Conservation (phyloP, 306 rosid genomes). For the Gynostemma pentaphyllum region DNA sequence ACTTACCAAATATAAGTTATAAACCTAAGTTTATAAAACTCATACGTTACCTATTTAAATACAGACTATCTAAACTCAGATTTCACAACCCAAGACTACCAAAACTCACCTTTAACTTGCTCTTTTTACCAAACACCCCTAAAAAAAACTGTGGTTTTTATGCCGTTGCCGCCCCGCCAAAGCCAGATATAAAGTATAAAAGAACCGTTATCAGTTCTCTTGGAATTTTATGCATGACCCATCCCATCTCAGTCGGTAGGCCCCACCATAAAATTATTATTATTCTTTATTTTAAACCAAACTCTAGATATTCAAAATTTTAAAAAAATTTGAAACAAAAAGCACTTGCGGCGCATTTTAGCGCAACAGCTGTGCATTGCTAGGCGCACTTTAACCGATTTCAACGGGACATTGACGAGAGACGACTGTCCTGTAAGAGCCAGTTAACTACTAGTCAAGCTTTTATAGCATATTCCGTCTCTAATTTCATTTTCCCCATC, state of each 20-base stretch:
- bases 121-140: too few relatives aligned
- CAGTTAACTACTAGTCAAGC: too few relatives aligned
- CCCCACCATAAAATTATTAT: not conserved
- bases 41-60: too few relatives aligned
- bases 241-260: not conserved
- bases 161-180: not conserved
- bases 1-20: too few relatives aligned
- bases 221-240: not conserved
- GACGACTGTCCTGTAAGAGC: conserved; percentile 3
- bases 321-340: conserved; percentile 19
- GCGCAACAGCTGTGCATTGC: not conserved
- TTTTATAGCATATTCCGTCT: not conserved
- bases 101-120: too few relatives aligned
- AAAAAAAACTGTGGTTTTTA: too few relatives aligned
- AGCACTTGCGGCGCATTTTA: not conserved
- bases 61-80: too few relatives aligned
- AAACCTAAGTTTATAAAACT: too few relatives aligned
- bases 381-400: not conserved
- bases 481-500: not conserved
- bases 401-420: conserved; percentile 3
- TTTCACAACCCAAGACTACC: too few relatives aligned
- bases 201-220: not conserved
- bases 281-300: too few relatives aligned
- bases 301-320: conserved; percentile 15
- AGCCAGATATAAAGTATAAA: not conserved